Conservation (phyloP, 2,329 filamentous ascomycete species). For the Zasmidium cellare region DNA sequence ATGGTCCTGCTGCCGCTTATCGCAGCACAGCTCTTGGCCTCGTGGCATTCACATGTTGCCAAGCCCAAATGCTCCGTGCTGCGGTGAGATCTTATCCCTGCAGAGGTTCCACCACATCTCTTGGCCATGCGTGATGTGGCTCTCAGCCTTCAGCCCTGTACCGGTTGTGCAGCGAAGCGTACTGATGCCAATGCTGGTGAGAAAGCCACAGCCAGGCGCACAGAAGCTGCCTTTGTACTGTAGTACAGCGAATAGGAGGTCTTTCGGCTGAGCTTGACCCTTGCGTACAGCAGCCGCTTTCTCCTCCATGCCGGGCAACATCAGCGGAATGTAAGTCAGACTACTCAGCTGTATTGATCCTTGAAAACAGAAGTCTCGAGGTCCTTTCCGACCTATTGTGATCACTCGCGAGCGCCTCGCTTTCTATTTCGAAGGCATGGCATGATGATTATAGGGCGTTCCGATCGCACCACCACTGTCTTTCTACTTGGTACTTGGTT, state of each 20-base stretch:
- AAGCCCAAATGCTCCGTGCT: background rate
- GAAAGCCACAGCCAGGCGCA: background rate
- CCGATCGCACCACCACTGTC: background rate
- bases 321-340: background rate
- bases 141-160: background rate
- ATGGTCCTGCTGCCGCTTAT: no score
- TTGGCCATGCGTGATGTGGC: background rate
- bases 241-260: background rate
- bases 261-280: background rate
- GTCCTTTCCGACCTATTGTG: background rate
- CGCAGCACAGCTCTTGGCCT: background rate
- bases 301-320: no score
- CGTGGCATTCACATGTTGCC: background rate
- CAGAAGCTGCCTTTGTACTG: background rate
- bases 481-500: no score
- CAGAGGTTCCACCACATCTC: background rate
- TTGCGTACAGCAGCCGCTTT: no score
- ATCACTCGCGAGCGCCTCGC: background rate
- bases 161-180: background rate
- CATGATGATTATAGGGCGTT: background rate
- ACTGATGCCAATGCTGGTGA: background rate
- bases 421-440: background rate
- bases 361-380: background rate
- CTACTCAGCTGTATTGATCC: background rate
- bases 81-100: background rate